Evolutionary conservation across 1,284 basidiomycete species (phyloP).

Genomic region (Moesziomyces aphidis): DNA sequence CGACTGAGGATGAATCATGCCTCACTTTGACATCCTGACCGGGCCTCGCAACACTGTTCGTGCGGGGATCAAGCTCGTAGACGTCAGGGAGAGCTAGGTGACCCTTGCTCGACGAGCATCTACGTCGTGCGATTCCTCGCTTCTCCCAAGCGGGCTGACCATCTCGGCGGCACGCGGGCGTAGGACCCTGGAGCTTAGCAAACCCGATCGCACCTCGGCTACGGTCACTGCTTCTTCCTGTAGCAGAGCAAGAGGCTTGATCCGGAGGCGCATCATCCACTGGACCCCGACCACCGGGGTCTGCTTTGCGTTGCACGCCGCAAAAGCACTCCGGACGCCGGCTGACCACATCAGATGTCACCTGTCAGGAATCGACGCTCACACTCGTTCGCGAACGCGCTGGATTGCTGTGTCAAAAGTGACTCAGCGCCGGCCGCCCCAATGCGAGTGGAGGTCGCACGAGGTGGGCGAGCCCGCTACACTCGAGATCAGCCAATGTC

Average conservation of each 20-base stretch:
- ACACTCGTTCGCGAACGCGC: not conserved
- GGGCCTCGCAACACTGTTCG: too few species aligned
- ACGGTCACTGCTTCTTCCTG: constrained; percentile 7
- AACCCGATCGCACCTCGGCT: constrained; percentile 44
- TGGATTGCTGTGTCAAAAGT: not conserved
- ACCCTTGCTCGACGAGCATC: constrained; percentile 16
- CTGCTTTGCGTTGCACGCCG: too few species aligned
- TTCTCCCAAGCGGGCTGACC: not conserved
- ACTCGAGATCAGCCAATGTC: not conserved
- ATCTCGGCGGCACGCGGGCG: not conserved
- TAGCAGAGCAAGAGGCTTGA: not conserved
- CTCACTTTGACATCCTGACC: too few species aligned
- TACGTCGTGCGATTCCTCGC: constrained; percentile 11
- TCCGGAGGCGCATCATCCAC: constrained; percentile 10
- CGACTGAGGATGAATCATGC: not conserved
- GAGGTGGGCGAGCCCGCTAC: not conserved
- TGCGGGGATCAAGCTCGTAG: not conserved
- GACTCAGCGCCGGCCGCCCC: not conserved
- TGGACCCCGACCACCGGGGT: not conserved
- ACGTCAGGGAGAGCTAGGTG: constrained; percentile 6
- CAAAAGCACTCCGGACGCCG: not conserved
- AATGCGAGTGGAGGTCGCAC: not conserved
- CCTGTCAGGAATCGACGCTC: not conserved
- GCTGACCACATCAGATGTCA: not conserved
- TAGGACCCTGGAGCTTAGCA: constrained; percentile 36